Evolutionary conservation across 495 filamentous ascomycete genomes (phyloP).

Genomic region (Platismatia glauca): DNA sequence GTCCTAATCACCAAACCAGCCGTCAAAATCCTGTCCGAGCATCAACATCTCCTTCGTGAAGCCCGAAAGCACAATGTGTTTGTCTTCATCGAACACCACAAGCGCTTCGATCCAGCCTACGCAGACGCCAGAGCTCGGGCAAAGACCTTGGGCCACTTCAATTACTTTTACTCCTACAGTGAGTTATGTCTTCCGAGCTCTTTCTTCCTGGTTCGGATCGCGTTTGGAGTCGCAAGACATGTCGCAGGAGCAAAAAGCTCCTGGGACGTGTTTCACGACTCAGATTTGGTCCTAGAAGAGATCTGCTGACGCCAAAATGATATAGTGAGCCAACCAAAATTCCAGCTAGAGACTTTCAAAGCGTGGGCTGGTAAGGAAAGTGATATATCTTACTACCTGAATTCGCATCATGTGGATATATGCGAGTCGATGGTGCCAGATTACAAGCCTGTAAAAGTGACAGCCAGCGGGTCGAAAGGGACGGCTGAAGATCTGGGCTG

Average conservation of each 20-base stretch:
- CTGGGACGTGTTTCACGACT: too few species aligned
- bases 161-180: slow-evolving; percentile 97
- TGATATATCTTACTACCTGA: slow-evolving; percentile 92
- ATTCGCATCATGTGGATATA: slow-evolving; percentile 88
- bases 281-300: too few species aligned
- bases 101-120: slow-evolving; percentile 89
- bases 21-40: slow-evolving; percentile 71
- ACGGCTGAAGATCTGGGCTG: slow-evolving; percentile 68
- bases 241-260: too few species aligned
- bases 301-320: too few species aligned
- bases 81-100: slow-evolving; percentile 94
- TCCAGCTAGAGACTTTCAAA: slow-evolving; percentile 89
- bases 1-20: slow-evolving; percentile 95
- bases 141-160: slow-evolving; percentile 74
- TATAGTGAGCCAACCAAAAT: slow-evolving; percentile 94
- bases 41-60: slow-evolving; percentile 62
- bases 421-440: slow-evolving; percentile 82
- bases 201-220: too few species aligned
- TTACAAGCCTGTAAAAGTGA: slow-evolving; percentile 69
- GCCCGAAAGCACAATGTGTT: slow-evolving; percentile 70
- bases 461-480: slow-evolving; percentile 64
- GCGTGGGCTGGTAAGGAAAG: slow-evolving; percentile 87
- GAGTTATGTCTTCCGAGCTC: too few species aligned
- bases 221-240: too few species aligned
- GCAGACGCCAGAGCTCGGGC: slow-evolving; percentile 71